phyloP scores from a whole-genome alignment of 176 grass and related monocot species.

The Otatea glauca region DNA sequence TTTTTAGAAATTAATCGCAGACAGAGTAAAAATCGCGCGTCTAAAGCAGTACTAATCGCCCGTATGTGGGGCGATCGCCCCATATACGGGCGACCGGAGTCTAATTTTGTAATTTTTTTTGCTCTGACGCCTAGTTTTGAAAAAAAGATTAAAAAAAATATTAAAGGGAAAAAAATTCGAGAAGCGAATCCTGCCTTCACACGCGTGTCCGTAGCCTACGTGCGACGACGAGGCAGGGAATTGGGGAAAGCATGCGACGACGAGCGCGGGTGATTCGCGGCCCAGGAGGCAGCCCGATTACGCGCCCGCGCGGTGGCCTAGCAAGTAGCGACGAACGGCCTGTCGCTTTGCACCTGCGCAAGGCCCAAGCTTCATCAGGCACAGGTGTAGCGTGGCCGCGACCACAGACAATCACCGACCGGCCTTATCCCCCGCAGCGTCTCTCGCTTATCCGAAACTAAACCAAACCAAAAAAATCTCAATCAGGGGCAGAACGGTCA shows the following conservation, averaged over 20 bases:
- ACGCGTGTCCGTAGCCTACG: background rate
- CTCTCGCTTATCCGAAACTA: slow-evolving; percentile 45
- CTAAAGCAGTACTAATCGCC: too few species aligned
- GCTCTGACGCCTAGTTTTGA: too few species aligned
- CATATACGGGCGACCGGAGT: too few species aligned
- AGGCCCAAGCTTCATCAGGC: background rate
- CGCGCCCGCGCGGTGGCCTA: background rate
- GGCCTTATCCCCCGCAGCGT: slow-evolving; percentile 37
- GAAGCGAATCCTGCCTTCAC: too few species aligned
- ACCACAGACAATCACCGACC: background rate
- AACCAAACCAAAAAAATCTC: slow-evolving; percentile 13
- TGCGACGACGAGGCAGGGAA: background rate
- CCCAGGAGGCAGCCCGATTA: background rate
- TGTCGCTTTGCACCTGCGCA: background rate
- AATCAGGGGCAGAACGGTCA: slow-evolving; percentile 10
- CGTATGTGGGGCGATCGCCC: too few species aligned
- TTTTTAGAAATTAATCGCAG: too few species aligned
- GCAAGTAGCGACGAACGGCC: background rate
- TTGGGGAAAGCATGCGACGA: too few species aligned
- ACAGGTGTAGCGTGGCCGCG: background rate
- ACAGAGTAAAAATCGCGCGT: too few species aligned
- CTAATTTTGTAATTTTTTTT: too few species aligned
- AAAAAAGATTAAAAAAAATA: too few species aligned
- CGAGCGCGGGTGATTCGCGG: background rate
- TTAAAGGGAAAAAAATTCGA: too few species aligned